Conservation (phyloP, 106 monocot genomes). For the Dendrobium nobile region DNA sequence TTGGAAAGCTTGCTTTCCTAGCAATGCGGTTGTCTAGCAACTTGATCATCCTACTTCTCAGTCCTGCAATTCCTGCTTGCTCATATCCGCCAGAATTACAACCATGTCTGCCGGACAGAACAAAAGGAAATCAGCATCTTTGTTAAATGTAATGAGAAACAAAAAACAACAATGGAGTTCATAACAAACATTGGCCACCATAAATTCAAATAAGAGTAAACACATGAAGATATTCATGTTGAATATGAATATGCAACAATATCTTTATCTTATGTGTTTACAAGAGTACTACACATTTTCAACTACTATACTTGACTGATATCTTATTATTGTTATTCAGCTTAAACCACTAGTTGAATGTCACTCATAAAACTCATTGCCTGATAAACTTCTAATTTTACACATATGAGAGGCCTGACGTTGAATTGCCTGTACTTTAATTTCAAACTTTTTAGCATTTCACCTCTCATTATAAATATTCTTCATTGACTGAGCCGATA, state of each 20-base stretch:
- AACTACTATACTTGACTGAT: neutral
- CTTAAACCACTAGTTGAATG: neutral
- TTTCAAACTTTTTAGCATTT: neutral
- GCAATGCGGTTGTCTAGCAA: conserved; percentile 15
- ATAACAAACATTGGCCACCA: neutral
- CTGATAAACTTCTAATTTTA: too few relatives aligned
- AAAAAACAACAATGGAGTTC: too few relatives aligned
- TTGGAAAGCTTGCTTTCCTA: conserved; percentile 16
- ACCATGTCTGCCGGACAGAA: conserved; percentile 27
- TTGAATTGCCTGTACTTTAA: neutral
- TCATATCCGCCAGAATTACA: conserved; percentile 30
- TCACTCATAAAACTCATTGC: neutral
- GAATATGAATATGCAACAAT: too few relatives aligned
- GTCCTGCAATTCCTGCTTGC: conserved; percentile 22
- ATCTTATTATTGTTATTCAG: neutral
- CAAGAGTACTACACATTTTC: neutral
- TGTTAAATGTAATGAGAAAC: neutral
- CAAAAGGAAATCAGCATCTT: neutral
- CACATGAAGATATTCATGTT: too few relatives aligned
- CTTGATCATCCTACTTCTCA: conserved; percentile 19
- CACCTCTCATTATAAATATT: neutral
- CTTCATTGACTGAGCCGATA: neutral
- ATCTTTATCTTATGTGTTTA: too few relatives aligned
- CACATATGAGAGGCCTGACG: neutral
- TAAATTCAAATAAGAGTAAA: too few relatives aligned